Conservation (phyloP, 345 rosid genomes). For the Pelargonium nanum region DNA sequence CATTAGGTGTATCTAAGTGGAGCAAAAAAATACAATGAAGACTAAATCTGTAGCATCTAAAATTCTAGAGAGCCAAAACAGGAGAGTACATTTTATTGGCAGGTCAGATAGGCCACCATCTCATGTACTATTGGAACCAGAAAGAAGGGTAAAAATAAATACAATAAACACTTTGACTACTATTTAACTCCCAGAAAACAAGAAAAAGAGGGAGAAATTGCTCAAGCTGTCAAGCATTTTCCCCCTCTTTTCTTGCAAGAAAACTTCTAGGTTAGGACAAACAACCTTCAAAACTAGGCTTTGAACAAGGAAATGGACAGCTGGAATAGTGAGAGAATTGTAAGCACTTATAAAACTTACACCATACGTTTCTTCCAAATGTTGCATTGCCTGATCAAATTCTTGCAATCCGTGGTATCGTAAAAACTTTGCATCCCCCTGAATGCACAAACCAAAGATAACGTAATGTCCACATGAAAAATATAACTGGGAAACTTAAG, state of each 20-base stretch:
- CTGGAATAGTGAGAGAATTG: background rate
- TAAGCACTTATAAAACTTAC: constrained; percentile 34
- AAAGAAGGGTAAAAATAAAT: no score
- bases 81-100: no score
- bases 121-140: no score
- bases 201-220: no score
- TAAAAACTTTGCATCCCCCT: constrained; percentile 77
- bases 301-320: background rate
- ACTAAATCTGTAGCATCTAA: no score
- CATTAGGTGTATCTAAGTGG: no score
- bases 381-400: constrained; percentile 91
- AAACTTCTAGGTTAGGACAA: background rate
- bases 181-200: no score
- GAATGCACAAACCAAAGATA: constrained; percentile 1
- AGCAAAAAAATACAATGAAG: no score
- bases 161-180: no score
- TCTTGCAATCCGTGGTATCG: constrained; percentile 81
- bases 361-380: constrained; percentile 57
- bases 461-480: background rate
- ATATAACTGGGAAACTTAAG: background rate
- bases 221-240: no score
- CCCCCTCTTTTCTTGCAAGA: background rate
- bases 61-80: no score
- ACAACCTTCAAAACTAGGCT: background rate
- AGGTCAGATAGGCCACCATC: no score